Evolutionary conservation across 1,139 yeast genomes (phyloP), one percentile per base, ranked within the genome.

Genomic region (Debaryomyces coudertii): DNA sequence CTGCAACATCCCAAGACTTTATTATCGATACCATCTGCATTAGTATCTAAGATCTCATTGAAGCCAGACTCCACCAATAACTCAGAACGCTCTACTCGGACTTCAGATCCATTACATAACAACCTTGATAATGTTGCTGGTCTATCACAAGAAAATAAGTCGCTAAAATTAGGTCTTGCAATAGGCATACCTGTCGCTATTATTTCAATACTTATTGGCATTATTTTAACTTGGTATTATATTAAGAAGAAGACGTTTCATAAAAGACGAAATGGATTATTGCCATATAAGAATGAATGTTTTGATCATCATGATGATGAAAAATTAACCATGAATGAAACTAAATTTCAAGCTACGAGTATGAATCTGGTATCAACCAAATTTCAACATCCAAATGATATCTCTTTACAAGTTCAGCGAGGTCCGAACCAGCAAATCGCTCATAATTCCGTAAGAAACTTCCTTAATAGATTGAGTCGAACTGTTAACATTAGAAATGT

Each of bases 181-280:
- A 58, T 75, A 5, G 79, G 79, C 0, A 63, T 75, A n/a, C 79
- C 79, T 2, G 53, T 71, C 5, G 74, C 75, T 0, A 54, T 70
- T 5, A 55, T 72, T 11, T 55, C 59, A 0, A 20, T 71, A 2
- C 58, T 71, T 22, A 50, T 64, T 1, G 42, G 66, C 2, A 57
- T 59, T 3, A 53, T 64, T 4, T 58, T 65, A 4, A 56, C 56
- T 7, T 64, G 63, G 49, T 56, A 57, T 34, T 55, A 61, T 16
- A 45, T 54, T 34, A 55, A 60, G 35, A 57, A 53, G 30, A 54
- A 54, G 20, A 53, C 53, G 23, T 55, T 57, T 36, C 50, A 49
- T 16, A 44, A 47, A 14, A 47, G 46, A 9, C 49, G 51, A 22
- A 40, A 50, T 3, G 44, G 51, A 18, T 41, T 52, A 16, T 37